A percentile compares a stretch with the other conserved stretches of the same genome.
These are phyloP conservation scores for Mimosa bimucronata DNA, from an alignment of 306 rosid genomes.

Conservation along the genomic window DNA sequence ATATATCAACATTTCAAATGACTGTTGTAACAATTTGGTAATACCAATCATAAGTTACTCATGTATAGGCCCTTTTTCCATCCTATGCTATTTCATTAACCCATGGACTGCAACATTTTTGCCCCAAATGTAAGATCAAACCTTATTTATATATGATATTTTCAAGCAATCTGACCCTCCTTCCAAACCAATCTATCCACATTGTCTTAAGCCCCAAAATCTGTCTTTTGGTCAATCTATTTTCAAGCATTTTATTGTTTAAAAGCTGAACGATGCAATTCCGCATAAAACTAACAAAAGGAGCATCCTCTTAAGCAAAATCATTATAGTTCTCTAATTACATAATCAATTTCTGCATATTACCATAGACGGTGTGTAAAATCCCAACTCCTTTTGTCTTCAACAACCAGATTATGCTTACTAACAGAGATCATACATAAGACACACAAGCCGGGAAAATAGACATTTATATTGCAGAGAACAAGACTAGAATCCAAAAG, in stretches of 20 bases:
- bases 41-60: neutral
- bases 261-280: slow-evolving; percentile 5
- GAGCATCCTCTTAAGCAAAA: slow-evolving; percentile 15
- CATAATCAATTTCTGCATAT: neutral
- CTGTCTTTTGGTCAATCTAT: neutral
- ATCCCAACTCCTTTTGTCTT: slow-evolving; percentile 17
- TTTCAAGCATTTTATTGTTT: neutral
- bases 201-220: slow-evolving; percentile 12
- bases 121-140: slow-evolving; percentile 9
- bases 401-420: slow-evolving; percentile 15
- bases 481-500: slow-evolving; percentile 12
- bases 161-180: slow-evolving; percentile 12
- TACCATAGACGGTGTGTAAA: neutral
- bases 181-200: slow-evolving; percentile 11
- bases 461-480: slow-evolving; percentile 10
- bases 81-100: slow-evolving; percentile 25
- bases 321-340: neutral
- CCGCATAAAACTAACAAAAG: slow-evolving; percentile 9
- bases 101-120: slow-evolving; percentile 19
- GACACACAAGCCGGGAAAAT: slow-evolving; percentile 10
- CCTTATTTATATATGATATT: slow-evolving; percentile 13
- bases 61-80: neutral
- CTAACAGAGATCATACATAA: slow-evolving; percentile 3
- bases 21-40: neutral
- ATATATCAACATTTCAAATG: neutral